Conservation (phyloP, 495 filamentous ascomycete species). For the Penicillium samsonianum region DNA sequence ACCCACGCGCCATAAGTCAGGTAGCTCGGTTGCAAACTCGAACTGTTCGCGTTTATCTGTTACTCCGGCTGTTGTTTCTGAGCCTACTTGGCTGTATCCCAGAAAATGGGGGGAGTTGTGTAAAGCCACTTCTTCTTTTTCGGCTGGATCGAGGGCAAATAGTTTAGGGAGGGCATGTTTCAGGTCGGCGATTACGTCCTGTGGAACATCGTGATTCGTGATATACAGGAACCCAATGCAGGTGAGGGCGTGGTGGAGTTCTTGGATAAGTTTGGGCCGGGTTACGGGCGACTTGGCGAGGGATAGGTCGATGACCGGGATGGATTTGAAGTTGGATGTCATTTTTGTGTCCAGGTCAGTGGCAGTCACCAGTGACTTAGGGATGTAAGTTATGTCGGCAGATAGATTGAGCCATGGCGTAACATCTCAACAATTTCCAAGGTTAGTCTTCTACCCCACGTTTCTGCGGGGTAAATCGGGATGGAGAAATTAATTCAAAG, state of each 20-base stretch:
- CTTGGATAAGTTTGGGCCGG: conserved; percentile 30
- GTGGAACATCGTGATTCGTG: conserved; percentile 48
- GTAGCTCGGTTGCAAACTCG: conserved; percentile 55
- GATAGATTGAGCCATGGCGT: neutral
- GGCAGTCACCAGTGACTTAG: too few relatives aligned
- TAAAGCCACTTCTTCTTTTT: conserved; percentile 46
- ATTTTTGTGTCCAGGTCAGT: conserved; percentile 25
- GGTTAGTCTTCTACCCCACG: conserved; percentile 1
- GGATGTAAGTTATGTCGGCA: neutral
- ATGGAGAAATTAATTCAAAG: neutral
- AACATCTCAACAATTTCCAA: too few relatives aligned
- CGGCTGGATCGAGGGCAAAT: conserved; percentile 39
- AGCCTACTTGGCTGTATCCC: conserved; percentile 53
- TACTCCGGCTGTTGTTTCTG: conserved; percentile 51
- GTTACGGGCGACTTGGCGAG: conserved; percentile 28
- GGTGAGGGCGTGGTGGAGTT: conserved; percentile 49
- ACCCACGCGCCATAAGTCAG: conserved; percentile 35
- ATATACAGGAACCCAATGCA: conserved; percentile 56
- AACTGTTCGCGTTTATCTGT: conserved; percentile 55
- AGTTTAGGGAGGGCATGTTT: conserved; percentile 42
- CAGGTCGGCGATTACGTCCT: conserved; percentile 36
- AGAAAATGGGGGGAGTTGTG: conserved; percentile 55
- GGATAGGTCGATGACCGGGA: conserved; percentile 51
- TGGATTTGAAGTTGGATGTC: conserved; percentile 47
- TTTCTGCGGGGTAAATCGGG: conserved; percentile 6